Evolutionary conservation across 2,329 filamentous ascomycete species (phyloP).

Genomic region (Alternaria dauci): DNA sequence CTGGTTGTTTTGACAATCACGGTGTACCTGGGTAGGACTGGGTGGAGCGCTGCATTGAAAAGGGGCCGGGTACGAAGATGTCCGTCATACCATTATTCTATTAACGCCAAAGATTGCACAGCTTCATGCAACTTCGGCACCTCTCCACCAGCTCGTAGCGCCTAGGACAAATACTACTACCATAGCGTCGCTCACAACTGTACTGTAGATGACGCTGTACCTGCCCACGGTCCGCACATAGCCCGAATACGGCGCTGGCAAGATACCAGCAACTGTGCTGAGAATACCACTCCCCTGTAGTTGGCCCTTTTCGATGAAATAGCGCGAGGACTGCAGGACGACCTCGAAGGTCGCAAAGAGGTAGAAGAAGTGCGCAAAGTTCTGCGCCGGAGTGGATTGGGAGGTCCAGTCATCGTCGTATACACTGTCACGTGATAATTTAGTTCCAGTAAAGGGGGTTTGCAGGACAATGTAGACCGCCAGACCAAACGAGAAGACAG

Average conservation of each 20-base stretch:
- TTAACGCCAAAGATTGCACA: not conserved
- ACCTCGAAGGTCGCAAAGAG: slow-evolving; percentile 82
- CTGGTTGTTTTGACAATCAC: not conserved
- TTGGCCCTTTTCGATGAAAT: slow-evolving; percentile 71
- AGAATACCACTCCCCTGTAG: slow-evolving; percentile 68
- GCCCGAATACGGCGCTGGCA: slow-evolving; percentile 70
- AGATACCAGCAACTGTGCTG: slow-evolving; percentile 68
- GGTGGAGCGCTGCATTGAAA: not conserved
- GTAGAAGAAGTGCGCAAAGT: slow-evolving; percentile 72
- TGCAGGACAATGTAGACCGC: slow-evolving; percentile 74
- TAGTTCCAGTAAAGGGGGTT: slow-evolving; percentile 74
- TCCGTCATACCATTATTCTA: slow-evolving; percentile 11
- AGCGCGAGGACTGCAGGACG: slow-evolving; percentile 73
- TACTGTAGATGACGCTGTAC: slow-evolving; percentile 76
- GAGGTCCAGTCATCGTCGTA: slow-evolving; percentile 43
- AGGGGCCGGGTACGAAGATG: not conserved
- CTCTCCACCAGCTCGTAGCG: slow-evolving; percentile 60
- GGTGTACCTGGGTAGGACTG: slow-evolving; percentile 2
- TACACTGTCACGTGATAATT: slow-evolving; percentile 60
- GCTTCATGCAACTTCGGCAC: slow-evolving; percentile 39
- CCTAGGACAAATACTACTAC: slow-evolving; percentile 80
- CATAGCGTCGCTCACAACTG: slow-evolving; percentile 76
- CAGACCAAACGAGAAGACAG: slow-evolving; percentile 73
- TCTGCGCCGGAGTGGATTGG: slow-evolving; percentile 49
- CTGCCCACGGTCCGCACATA: slow-evolving; percentile 69